Base-by-base conservation (phyloP, 1,284 basidiomycete species). In the Macrocystidia cucumis region DNA sequence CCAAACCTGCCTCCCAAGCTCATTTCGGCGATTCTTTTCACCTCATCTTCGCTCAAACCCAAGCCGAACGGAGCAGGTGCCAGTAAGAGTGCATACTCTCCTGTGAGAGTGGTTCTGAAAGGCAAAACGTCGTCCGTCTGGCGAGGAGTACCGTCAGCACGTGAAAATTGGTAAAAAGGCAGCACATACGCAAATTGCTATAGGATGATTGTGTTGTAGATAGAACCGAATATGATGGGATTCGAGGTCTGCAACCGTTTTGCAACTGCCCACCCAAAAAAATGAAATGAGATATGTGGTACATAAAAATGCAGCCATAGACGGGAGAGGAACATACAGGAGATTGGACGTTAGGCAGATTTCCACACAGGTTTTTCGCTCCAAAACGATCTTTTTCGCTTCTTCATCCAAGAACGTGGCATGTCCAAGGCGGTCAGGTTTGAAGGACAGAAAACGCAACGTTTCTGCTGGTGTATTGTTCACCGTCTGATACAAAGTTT, bases 311-410 rank as follows among this genome's bases (percentile, higher is more conserved):
- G 12, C n/a, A 30, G 18, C 13, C 11, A 25, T 3, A 22, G 26
- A 24, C 14, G 5, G 13, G 16, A 12, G 14, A 19, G 32, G 4
- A 11, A 60, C 78, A 41, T 46, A 82, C 73, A 89, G 47, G 8
- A 91, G 52, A 55, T 91, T 91, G 4, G 88, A 91, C 11, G 71
- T 80, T 27, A 91, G 65, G 51, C 88, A 91, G 34, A 91, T 77
- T 55, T 91, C 88, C 20, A 90, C 71, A 44, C 75, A 77, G 29
- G 74, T 78, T 32, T 74, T 74, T 24, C 69, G 60, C 22, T 63
- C 51, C 32, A 75, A 58, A 8, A 89, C 83, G 23, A 74, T 49
- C 9, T 65, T 53, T 50, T 71, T 67, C 3, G 77, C 72, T 20
- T 69, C 65, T 1, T 75, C 72, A 37, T 83, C 65, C 14, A 90